phyloP scores from a whole-genome alignment of 352 stramenopile genomes.

The Pythium guiyangense region DNA sequence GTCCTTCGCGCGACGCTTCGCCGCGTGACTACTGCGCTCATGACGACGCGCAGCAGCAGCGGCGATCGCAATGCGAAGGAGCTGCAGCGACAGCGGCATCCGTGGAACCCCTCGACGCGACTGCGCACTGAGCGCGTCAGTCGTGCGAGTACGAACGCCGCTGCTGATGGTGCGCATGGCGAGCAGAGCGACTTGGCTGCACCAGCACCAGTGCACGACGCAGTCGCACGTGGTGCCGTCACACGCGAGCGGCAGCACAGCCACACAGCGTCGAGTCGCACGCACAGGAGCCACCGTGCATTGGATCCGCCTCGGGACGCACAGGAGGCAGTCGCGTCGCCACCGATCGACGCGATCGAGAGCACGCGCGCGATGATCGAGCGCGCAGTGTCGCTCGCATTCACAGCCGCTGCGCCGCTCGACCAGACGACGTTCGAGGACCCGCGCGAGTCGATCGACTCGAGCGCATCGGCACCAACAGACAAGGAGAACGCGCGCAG shows the following conservation, averaged over 20 bases:
- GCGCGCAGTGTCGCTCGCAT: constrained; percentile 46
- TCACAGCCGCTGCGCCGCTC: constrained; percentile 13
- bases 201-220: too few relatives aligned
- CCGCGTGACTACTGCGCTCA: background rate
- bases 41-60: background rate
- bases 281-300: too few relatives aligned
- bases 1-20: background rate
- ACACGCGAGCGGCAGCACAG: background rate
- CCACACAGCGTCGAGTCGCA: background rate
- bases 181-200: background rate
- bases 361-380: constrained; percentile 49
- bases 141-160: background rate
- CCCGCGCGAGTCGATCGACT: constrained; percentile 6
- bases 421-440: constrained; percentile 13
- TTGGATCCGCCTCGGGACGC: too few relatives aligned
- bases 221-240: background rate
- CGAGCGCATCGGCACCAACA: background rate
- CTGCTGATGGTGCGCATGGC: too few relatives aligned
- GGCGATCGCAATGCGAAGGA: background rate
- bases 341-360: background rate
- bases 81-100: background rate
- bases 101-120: constrained; percentile 53
- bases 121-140: constrained; percentile 7
- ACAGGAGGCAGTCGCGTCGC: too few relatives aligned
- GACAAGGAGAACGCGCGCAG: constrained; percentile 23